Base-by-base conservation (phyloP, 1,284 basidiomycete species). In the Coniophora puteana region DNA sequence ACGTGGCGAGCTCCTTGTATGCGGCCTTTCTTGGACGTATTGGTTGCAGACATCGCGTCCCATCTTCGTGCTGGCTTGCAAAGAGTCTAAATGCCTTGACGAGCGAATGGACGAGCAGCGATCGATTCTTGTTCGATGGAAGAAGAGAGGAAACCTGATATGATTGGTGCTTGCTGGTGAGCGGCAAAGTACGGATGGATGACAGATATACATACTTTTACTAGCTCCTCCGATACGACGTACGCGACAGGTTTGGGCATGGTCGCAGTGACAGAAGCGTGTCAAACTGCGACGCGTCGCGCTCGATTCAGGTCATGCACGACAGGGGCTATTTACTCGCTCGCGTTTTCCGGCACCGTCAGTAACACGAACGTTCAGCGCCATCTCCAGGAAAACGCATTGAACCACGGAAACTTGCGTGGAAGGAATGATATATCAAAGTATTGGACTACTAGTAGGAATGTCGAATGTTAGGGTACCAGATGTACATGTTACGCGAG, bases 61-160 rank as follows among this genome's bases (percentile, higher is more conserved):
- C 51, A 11, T 58, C 38, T 16, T 58, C 52, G 30, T 53, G 50
- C 3, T 47, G 41, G 18, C 58, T 48, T 12, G 63, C 61, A 27
- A 87, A 62, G 2, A 91, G 64, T 0, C 74, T 78, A 29, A 84
- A 70, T 0, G 78, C 63, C 22, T 69, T 69, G 39, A 83, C 66
- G 10, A 95, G 71, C 2, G 79, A 76, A 55, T 96, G 91, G 2
- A 94, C 89, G 5, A 91, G 58, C 0, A 78, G 58, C 0, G 92
- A 93, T n/a, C 93, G 75, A 12, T 83, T 82, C 38, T 60, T 68
- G 58, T 96, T 95, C 1, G 89, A 89, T 0, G 93, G 93, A 1
- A 95, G 73, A 4, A 77, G 67, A 16, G 84, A 86, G 2, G 81
- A 86, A 42, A 70, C 66, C 81, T 78, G 57, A 16, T 37, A 1